Percentiles rank a stretch among this genome's conserved stretches.
Evolutionary conservation across 78 protist species (phyloP).

Genomic region (Dictyostelium citrinum): DNA sequence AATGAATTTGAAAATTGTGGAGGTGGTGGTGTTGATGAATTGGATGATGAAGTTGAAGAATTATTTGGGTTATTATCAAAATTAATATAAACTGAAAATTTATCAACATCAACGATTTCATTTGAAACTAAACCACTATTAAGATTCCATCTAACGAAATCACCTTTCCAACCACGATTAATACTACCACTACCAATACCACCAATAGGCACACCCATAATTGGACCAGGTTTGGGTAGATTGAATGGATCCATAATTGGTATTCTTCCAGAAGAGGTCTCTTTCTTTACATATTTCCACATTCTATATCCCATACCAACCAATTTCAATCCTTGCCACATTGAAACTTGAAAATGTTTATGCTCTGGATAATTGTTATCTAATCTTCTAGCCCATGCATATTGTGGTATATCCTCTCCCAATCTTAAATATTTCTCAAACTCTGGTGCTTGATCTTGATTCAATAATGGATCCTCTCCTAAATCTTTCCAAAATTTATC

Average conservation of each 20-base stretch:
- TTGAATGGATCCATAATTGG: constrained; percentile 82
- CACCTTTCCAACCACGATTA: constrained; percentile 82
- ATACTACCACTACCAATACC: constrained; percentile 80
- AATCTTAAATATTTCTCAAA: constrained; percentile 40
- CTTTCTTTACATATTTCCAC: constrained; percentile 80
- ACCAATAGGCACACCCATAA: constrained; percentile 85
- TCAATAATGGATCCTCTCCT: background rate
- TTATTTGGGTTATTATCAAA: background rate
- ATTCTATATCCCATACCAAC: constrained; percentile 71
- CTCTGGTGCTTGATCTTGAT: background rate
- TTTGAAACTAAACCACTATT: constrained; percentile 4
- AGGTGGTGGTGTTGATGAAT: background rate
- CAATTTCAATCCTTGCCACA: constrained; percentile 39
- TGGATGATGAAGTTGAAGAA: background rate
- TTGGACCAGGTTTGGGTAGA: constrained; percentile 57
- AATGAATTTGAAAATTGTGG: background rate
- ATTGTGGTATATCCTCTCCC: constrained; percentile 57
- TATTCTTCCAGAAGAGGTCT: constrained; percentile 4
- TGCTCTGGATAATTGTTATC: constrained; percentile 56
- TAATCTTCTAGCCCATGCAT: constrained; percentile 41
- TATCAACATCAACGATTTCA: constrained; percentile 63
- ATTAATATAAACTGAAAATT: constrained; percentile 58
- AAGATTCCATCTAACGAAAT: constrained; percentile 70
- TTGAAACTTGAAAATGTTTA: constrained; percentile 56
- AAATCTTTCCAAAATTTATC: constrained; percentile 63